These are phyloP conservation scores for Petasospora fabianii DNA, from an alignment of 1,139 yeast species.

Conservation along the genomic window DNA sequence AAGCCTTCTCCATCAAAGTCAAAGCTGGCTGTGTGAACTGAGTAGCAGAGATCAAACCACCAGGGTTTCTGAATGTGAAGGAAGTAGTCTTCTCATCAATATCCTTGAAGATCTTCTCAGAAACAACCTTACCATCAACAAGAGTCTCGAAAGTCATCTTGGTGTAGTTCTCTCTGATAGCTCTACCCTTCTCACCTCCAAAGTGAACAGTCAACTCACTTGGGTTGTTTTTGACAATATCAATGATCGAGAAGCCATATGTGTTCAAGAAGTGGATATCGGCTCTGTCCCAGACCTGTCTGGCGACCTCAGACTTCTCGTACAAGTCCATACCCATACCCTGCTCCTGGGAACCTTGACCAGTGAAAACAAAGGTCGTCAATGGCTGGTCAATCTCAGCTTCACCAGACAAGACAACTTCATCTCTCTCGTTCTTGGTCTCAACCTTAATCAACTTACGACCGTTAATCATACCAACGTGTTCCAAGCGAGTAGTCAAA, in stretches of 20 bases:
- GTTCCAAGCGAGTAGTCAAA: slow-evolving; percentile 85
- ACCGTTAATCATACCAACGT: slow-evolving; percentile 98
- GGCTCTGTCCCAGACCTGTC: slow-evolving; percentile 96
- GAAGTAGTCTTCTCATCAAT: slow-evolving; percentile 80
- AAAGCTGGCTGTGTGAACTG: slow-evolving; percentile 99
- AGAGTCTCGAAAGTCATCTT: slow-evolving; percentile 97
- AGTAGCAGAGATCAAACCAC: slow-evolving; percentile 95
- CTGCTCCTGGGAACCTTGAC: slow-evolving; percentile 99
- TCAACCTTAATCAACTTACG: slow-evolving; percentile 94
- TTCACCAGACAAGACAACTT: slow-evolving; percentile 82
- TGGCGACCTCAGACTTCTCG: slow-evolving; percentile 86
- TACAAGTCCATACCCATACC: slow-evolving; percentile 99
- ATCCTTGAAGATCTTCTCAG: slow-evolving; percentile 94
- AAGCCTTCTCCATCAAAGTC: slow-evolving; percentile 98
- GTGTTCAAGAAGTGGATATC: slow-evolving; percentile 87
- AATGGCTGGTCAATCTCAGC: slow-evolving; percentile 99
- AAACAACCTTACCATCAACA: slow-evolving; percentile 75
- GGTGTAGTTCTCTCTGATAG: slow-evolving; percentile 89
- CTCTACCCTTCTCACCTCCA: slow-evolving; percentile 97
- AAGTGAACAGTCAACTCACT: slow-evolving; percentile 92
- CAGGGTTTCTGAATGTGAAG: slow-evolving; percentile 85
- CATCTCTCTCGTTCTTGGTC: slow-evolving; percentile 78
- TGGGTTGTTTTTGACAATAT: slow-evolving; percentile 94
- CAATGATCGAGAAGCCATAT: slow-evolving; percentile 94
- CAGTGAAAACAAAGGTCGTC: slow-evolving; percentile 95